Base-by-base conservation (phyloP, 2,329 filamentous ascomycete species). In the Penicillium vulpinum region DNA sequence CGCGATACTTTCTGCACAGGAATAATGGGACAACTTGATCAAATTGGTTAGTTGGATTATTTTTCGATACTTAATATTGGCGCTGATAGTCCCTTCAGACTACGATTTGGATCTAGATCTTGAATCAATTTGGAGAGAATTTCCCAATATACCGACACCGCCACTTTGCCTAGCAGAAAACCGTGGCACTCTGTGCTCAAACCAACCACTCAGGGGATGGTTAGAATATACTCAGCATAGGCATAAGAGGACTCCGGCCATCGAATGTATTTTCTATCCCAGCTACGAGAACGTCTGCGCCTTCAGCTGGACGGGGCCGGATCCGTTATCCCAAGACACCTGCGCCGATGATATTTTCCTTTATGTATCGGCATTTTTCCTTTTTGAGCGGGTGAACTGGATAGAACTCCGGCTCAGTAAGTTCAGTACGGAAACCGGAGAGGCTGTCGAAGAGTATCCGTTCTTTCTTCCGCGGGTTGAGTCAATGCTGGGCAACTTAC, bases 401-500 rank as follows among this genome's bases (percentile, higher is more conserved):
- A 50, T 50, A 50, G 47, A 41, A 39, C 2, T 39, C 26, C 47
- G 47, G 16, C 47, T 50, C 26, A 29, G 18, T 8, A 43, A 41
- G 21, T 15, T 51, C 11, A 51, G 18, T 3, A 26, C 3, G 5
- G 49, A 2, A 4, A 51, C 13, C 11, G 7, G 15, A 43, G 49
- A 43, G 28, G n/a, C 13, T n/a, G n/a, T 51, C 2, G 38, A 39
- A 33, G 49, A 43, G 38, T 51, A 51, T 24, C 49, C 26, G 36
- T 51, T 51, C 15, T 31, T 51, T n/a, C 49, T 51, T 33, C 49
- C 38, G 8, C 49, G 49, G 9, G 38, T 43, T 31, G 18, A 51
- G 9, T 41, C 38, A 4, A 51, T 51, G 28, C 6, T 41, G 9
- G 28, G 26, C 1, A 51, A 51, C 2, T 10, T 51, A 31, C 49